Evolutionary conservation across 2,329 filamentous ascomycete species (phyloP).

Genomic region (Cytospora paraplurivora): DNA sequence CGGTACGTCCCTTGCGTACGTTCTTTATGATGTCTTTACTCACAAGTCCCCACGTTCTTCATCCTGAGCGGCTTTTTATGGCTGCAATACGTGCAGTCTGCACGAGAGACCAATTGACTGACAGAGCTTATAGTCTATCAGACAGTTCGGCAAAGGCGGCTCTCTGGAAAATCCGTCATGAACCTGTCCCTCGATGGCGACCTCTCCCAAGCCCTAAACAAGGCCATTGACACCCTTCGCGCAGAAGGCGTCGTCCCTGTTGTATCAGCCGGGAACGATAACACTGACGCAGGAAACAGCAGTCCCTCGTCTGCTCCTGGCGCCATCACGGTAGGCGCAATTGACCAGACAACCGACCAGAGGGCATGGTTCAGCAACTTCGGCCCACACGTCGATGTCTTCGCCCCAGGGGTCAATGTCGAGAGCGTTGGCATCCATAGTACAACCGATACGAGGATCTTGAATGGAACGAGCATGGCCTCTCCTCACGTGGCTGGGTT

Average conservation of each 20-base stretch:
- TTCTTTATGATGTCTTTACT: neutral
- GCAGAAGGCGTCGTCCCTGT: conserved; percentile 56
- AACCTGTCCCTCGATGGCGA: conserved; percentile 64
- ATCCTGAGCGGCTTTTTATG: neutral
- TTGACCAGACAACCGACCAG: conserved; percentile 52
- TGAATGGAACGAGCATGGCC: conserved; percentile 65
- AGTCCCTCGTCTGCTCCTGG: conserved; percentile 58
- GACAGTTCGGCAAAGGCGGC: conserved; percentile 46
- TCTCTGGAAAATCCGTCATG: conserved; percentile 58
- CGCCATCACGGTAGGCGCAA: conserved; percentile 62
- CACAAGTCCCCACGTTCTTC: neutral
- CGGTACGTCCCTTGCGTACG: conserved; percentile 33
- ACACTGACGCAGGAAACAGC: conserved; percentile 51
- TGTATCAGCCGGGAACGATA: conserved; percentile 63
- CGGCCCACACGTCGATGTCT: conserved; percentile 55
- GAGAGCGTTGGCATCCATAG: conserved; percentile 55
- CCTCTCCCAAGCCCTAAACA: conserved; percentile 53
- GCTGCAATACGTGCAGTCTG: neutral
- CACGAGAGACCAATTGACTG: neutral
- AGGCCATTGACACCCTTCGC: conserved; percentile 53
- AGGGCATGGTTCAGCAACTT: conserved; percentile 62
- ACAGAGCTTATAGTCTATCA: conserved; percentile 41
- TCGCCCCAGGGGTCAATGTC: conserved; percentile 57
- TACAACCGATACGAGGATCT: conserved; percentile 46
- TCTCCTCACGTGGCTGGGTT: conserved; percentile 69